A percentile compares a stretch with the other conserved stretches of the same genome.
Conservation (phyloP, 441 rosid species). For the Adansonia gregorii region DNA sequence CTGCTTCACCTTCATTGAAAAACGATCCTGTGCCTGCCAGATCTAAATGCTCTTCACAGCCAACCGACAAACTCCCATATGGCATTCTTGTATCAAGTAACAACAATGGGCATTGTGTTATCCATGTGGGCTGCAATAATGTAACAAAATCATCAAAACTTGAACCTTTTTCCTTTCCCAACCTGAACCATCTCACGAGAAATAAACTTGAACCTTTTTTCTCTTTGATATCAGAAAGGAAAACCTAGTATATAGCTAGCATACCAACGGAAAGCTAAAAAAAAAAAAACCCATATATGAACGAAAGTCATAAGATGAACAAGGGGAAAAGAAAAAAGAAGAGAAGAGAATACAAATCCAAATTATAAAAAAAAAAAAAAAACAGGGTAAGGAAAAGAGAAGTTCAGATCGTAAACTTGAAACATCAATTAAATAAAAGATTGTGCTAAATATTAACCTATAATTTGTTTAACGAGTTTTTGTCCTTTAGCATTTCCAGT, state of each 20-base stretch:
- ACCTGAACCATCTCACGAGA: too few species aligned
- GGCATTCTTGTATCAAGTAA: slow-evolving; percentile 96
- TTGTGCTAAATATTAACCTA: background rate
- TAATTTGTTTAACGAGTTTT: background rate
- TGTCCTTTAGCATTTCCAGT: background rate
- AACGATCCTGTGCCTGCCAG: slow-evolving; percentile 97
- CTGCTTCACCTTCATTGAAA: slow-evolving; percentile 98
- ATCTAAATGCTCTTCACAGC: slow-evolving; percentile 93
- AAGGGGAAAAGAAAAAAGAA: background rate
- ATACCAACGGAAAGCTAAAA: background rate
- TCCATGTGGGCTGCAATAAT: slow-evolving; percentile 83
- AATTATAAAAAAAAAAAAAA: background rate
- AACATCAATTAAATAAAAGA: background rate
- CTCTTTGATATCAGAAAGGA: background rate
- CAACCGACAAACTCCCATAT: slow-evolving; percentile 87
- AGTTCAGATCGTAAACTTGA: background rate
- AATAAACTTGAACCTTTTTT: background rate
- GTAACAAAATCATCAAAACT: slow-evolving; percentile 20
- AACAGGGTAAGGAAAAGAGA: background rate
- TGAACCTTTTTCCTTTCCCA: background rate
- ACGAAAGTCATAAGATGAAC: background rate
- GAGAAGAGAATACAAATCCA: background rate
- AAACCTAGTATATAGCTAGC: background rate
- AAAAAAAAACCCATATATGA: background rate
- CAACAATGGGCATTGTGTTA: slow-evolving; percentile 87